phyloP scores from a whole-genome alignment of 1,139 yeast genomes.

The Zygosaccharomyces sapae region DNA sequence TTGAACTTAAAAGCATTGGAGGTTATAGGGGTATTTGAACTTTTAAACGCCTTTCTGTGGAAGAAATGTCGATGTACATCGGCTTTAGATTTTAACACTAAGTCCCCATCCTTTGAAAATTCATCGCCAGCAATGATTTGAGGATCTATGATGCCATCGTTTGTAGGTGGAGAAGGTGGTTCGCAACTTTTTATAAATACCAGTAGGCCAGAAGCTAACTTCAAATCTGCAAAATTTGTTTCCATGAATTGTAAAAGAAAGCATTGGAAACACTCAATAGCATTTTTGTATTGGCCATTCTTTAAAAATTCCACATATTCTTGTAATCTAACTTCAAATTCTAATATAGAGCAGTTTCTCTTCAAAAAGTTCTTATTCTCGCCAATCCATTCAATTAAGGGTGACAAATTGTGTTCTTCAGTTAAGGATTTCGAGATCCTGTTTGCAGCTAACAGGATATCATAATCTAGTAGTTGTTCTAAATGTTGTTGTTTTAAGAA shows the following conservation, averaged over 20 bases:
- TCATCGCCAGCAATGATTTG: constrained; percentile 32
- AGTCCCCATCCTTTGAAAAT: constrained; percentile 2
- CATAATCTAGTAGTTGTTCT: constrained; percentile 52
- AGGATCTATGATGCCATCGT: constrained; percentile 35
- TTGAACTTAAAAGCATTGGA: constrained; percentile 5
- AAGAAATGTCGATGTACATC: constrained; percentile 17
- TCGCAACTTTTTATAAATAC: constrained; percentile 35
- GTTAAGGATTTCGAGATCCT: constrained; percentile 44
- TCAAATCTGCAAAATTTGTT: constrained; percentile 40
- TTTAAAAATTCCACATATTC: constrained; percentile 65
- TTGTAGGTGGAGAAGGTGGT: constrained; percentile 35
- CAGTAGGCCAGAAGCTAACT: constrained; percentile 45
- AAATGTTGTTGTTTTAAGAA: constrained; percentile 44
- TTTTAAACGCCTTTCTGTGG: constrained; percentile 8
- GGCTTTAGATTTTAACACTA: constrained; percentile 6
- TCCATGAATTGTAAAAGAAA: constrained; percentile 44
- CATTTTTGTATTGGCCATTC: constrained; percentile 48
- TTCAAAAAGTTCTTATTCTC: constrained; percentile 62
- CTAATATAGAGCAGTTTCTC: constrained; percentile 48
- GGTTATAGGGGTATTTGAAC: neutral
- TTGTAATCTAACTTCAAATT: constrained; percentile 76
- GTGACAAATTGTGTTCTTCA: constrained; percentile 47
- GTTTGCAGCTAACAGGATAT: constrained; percentile 51
- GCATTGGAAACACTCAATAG: constrained; percentile 54
- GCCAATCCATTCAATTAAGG: constrained; percentile 67